Percentiles rank a stretch among this genome's conserved stretches.
Evolutionary conservation across 331 rosid genomes (phyloP).

Genomic region (Acacia pycnantha): DNA sequence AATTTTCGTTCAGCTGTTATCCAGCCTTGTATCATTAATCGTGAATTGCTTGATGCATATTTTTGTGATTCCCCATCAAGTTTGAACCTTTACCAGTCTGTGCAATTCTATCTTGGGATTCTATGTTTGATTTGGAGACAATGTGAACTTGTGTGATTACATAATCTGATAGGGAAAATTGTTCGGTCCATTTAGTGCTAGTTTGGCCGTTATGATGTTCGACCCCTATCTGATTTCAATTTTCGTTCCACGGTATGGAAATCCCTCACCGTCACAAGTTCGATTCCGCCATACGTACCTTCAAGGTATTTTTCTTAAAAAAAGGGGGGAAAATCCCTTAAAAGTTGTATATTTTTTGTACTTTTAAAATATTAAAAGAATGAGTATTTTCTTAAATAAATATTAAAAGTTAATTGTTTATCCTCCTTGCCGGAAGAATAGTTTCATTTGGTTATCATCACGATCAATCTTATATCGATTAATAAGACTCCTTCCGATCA

Average conservation of each 20-base stretch:
- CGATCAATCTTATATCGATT: neutral
- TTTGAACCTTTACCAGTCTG: neutral
- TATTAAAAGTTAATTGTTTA: no score
- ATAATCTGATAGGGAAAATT: no score
- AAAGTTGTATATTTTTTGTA: neutral
- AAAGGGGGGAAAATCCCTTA: no score
- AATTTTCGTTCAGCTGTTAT: conserved; percentile 9
- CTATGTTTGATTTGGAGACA: neutral
- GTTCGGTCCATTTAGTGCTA: no score
- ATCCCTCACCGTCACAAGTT: neutral
- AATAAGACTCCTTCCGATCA: neutral
- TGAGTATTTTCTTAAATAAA: no score
- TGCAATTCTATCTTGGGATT: neutral
- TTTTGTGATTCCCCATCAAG: neutral
- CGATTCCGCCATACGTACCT: no score
- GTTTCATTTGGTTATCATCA: neutral
- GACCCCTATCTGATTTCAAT: neutral
- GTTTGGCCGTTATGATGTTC: neutral
- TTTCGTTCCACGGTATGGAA: neutral
- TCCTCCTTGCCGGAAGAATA: no score
- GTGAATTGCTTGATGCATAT: neutral
- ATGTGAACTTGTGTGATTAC: neutral
- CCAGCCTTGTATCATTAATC: conserved; percentile 1
- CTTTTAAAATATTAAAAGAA: no score
- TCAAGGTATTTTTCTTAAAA: no score